phyloP scores from a whole-genome alignment of 2,329 filamentous ascomycete species.

The Penicillium sp. region DNA sequence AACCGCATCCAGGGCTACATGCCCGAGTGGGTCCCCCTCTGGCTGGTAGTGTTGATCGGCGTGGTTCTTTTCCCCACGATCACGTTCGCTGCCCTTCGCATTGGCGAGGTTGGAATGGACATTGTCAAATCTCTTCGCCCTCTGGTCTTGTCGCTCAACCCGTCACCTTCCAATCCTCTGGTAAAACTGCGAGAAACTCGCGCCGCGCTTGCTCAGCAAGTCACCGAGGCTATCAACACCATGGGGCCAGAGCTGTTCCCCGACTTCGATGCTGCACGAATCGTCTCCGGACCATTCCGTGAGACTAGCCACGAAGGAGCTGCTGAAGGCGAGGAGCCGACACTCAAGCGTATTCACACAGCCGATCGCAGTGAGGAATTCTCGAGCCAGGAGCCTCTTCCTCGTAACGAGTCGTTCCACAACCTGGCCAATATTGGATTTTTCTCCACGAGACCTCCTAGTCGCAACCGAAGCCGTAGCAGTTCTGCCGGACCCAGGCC shows the following conservation, averaged over 20 bases:
- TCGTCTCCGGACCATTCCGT: constrained; percentile 62
- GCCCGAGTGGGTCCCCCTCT: constrained; percentile 79
- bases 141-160: constrained; percentile 81
- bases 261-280: constrained; percentile 82
- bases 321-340: constrained; percentile 22
- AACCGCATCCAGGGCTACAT: constrained; percentile 84
- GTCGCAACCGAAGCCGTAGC: constrained; percentile 73
- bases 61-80: constrained; percentile 83
- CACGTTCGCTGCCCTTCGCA: constrained; percentile 89
- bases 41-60: constrained; percentile 73
- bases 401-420: constrained; percentile 90
- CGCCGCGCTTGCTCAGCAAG: constrained; percentile 74
- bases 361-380: constrained; percentile 28
- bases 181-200: constrained; percentile 75
- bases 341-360: constrained; percentile 30
- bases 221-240: constrained; percentile 91
- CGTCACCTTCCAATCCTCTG: constrained; percentile 81
- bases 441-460: constrained; percentile 87
- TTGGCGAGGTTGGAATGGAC: constrained; percentile 98
- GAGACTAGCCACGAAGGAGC: constrained; percentile 26
- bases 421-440: constrained; percentile 86
- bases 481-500: constrained; percentile 69
- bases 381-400: constrained; percentile 57
- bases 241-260: constrained; percentile 95
- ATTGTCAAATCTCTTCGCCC: constrained; percentile 93